Conservation (phyloP, 2,329 filamentous ascomycete species). For the Cercospora zeina region DNA sequence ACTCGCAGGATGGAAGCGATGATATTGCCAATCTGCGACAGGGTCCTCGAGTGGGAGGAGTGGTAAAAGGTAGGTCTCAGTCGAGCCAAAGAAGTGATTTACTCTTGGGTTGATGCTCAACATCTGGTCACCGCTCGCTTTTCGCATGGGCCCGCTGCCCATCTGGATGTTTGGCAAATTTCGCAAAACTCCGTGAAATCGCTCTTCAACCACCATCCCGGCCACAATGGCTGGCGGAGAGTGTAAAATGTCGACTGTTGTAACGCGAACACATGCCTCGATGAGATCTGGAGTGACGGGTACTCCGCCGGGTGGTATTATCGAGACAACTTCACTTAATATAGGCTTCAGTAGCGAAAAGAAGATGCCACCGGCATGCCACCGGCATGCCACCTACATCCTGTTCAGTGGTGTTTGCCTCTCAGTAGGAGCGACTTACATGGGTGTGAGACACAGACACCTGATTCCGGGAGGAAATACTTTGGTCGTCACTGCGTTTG, state of each 20-base stretch:
- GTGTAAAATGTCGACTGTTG: constrained; percentile 1
- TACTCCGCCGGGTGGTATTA: constrained; percentile 8
- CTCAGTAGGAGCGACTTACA: not conserved
- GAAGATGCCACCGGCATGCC: constrained; percentile 18
- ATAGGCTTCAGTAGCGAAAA: constrained; percentile 15
- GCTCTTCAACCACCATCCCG: not conserved
- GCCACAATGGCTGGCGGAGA: constrained; percentile 13
- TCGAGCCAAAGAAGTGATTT: constrained; percentile 14
- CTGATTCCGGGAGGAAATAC: not conserved
- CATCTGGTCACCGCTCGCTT: constrained; percentile 6
- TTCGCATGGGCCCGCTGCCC: constrained; percentile 13
- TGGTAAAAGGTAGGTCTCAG: constrained; percentile 9
- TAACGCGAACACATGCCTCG: constrained; percentile 1
- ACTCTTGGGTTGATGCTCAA: constrained; percentile 5
- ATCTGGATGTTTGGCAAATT: constrained; percentile 3
- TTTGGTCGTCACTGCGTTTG: not conserved
- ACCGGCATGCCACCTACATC: too few relatives aligned
- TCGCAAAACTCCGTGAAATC: not conserved
- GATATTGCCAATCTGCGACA: constrained; percentile 13
- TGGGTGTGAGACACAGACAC: not conserved
- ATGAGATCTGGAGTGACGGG: constrained; percentile 12
- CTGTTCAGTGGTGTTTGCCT: not conserved
- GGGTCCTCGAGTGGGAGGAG: constrained; percentile 6
- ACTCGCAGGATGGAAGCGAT: constrained; percentile 12
- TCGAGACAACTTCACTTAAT: constrained; percentile 5